These are phyloP conservation scores for Coniochaeta hoffmannii DNA, from an alignment of 2,329 filamentous ascomycete genomes.

Conservation along the genomic window DNA sequence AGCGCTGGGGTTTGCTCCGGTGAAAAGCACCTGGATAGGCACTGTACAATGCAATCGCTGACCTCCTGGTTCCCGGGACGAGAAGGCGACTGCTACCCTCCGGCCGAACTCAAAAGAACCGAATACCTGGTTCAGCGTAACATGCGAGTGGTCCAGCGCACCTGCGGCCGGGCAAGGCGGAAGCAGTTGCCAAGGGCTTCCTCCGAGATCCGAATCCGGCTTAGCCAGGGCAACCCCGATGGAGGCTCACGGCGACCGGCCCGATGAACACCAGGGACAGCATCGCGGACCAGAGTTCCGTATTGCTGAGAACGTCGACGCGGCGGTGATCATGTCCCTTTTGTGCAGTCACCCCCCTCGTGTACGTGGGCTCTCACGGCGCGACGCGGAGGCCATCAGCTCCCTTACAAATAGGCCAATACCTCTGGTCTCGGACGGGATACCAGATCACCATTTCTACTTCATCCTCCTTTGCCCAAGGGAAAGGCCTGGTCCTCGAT, in stretches of 20 bases:
- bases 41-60: no score
- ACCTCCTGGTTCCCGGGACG: background rate
- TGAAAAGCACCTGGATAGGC: background rate
- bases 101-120: background rate
- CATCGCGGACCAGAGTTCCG: background rate
- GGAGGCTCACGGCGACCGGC: background rate
- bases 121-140: background rate
- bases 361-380: background rate
- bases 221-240: background rate
- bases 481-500: background rate
- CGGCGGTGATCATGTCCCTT: background rate
- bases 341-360: background rate
- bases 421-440: background rate
- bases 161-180: background rate
- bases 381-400: background rate
- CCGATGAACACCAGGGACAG: background rate
- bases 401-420: background rate
- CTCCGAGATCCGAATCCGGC: constrained; percentile 6
- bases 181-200: background rate
- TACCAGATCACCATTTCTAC: background rate
- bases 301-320: background rate
- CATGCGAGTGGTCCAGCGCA: background rate
- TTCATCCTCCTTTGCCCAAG: no score
- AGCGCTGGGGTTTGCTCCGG: background rate
- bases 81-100: background rate